Conservation (phyloP, 1,284 basidiomycete species). For the Somion occarium region DNA sequence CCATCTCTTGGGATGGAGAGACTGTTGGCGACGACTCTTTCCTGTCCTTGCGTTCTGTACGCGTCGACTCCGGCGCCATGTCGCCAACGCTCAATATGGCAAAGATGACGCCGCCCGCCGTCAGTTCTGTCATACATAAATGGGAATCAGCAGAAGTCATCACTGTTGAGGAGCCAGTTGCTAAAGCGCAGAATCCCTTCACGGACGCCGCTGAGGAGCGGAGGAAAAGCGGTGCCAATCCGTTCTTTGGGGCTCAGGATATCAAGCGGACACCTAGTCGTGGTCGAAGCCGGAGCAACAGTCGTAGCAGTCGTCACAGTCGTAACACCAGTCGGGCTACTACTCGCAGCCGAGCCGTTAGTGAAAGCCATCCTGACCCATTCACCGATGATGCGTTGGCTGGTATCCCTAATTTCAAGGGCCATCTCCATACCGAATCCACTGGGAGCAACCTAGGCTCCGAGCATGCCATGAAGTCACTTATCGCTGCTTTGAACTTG, state of each 20-base stretch:
- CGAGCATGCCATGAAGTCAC: conserved; percentile 50
- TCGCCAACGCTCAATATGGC: conserved; percentile 39
- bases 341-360: background rate
- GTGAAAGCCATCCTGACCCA: conserved; percentile 24
- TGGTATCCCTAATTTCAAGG: conserved; percentile 10
- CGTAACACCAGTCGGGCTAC: conserved; percentile 13
- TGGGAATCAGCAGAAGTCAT: conserved; percentile 73
- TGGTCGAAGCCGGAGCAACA: conserved; percentile 24
- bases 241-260: conserved; percentile 56
- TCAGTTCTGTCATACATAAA: conserved; percentile 42
- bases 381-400: conserved; percentile 26
- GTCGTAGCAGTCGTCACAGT: conserved; percentile 12
- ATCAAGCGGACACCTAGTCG: conserved; percentile 18
- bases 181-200: conserved; percentile 38
- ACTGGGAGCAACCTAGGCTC: conserved; percentile 25
- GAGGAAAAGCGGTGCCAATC: conserved; percentile 46
- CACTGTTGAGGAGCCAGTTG: conserved; percentile 34
- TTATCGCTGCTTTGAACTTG: conserved; percentile 58
- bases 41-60: conserved; percentile 38
- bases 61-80: conserved; percentile 44
- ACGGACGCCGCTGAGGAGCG: conserved; percentile 28
- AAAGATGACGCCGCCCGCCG: conserved; percentile 56
- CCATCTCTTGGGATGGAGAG: conserved; percentile 52
- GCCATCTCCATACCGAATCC: conserved; percentile 18
- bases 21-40: conserved; percentile 45